These are phyloP conservation scores for Monosporascus ibericus DNA, from an alignment of 2,329 filamentous ascomycete genomes.

Conservation along the genomic window DNA sequence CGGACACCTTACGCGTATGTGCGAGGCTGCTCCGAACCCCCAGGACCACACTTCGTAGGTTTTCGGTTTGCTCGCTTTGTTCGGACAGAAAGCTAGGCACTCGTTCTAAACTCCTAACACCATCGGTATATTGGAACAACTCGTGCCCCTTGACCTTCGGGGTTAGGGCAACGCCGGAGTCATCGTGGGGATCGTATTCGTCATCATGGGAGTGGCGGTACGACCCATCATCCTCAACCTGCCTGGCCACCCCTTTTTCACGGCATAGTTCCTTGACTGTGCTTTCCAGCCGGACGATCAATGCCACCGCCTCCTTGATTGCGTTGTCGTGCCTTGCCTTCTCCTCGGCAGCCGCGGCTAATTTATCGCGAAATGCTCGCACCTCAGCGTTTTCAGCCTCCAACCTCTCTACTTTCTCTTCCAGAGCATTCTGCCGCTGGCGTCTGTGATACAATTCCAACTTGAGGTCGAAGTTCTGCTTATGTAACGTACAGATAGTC, in stretches of 20 bases:
- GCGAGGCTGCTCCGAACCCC: conserved; percentile 41
- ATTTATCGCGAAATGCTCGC: conserved; percentile 50
- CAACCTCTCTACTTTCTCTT: conserved; percentile 50
- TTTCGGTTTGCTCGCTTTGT: conserved; percentile 51
- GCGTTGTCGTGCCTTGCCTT: conserved; percentile 51
- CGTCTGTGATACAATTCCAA: conserved; percentile 65
- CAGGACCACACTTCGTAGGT: conserved; percentile 54
- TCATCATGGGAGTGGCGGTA: conserved; percentile 28
- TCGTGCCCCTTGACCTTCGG: conserved; percentile 13
- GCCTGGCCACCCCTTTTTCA: conserved; percentile 48
- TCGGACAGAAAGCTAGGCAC: conserved; percentile 64
- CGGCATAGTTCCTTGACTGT: conserved; percentile 46
- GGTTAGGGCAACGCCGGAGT: conserved; percentile 13
- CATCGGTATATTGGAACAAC: conserved; percentile 18
- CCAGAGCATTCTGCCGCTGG: conserved; percentile 55
- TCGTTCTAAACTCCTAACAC: conserved; percentile 38
- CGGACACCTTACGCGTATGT: conserved; percentile 42
- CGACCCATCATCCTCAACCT: conserved; percentile 38
- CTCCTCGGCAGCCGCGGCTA: conserved; percentile 57
- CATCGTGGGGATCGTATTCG: conserved; percentile 14
- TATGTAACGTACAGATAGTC: conserved; percentile 62
- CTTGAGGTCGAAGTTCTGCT: conserved; percentile 74
- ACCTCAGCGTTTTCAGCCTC: conserved; percentile 48
- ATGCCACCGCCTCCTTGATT: conserved; percentile 62
- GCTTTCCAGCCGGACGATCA: conserved; percentile 62